Conservation (phyloP, 495 filamentous ascomycete genomes). For the Daldinia bambusicola region DNA sequence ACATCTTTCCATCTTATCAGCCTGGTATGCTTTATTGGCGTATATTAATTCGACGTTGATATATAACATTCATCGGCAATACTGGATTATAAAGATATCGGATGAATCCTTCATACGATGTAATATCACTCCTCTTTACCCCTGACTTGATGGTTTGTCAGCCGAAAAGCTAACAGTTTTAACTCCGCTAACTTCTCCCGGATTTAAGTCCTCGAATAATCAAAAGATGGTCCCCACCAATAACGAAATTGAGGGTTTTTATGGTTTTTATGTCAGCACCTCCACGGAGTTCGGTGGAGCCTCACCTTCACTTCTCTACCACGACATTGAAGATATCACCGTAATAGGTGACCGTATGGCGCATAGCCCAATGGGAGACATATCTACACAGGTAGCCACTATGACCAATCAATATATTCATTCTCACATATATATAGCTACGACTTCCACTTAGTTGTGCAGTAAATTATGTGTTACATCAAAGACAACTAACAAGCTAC, state of each 20-base stretch:
- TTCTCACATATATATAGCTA: not conserved
- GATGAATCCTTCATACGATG: constrained; percentile 3
- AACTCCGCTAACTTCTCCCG: not conserved
- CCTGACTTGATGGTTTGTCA: not conserved
- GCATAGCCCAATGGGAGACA: not conserved
- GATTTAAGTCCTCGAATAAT: not conserved
- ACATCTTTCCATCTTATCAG: not conserved
- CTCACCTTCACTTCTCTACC: not conserved
- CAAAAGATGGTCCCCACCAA: not conserved
- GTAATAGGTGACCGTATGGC: not conserved
- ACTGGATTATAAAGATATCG: not conserved
- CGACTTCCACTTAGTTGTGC: not conserved
- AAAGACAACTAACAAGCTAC: not conserved
- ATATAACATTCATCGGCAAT: not conserved
- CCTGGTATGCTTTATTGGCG: not conserved
- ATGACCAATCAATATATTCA: not conserved
- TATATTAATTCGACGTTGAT: not conserved
- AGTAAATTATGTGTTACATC: not conserved
- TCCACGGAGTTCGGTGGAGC: constrained; percentile 1
- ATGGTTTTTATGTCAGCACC: not conserved
- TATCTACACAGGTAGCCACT: not conserved
- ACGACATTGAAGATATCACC: not conserved
- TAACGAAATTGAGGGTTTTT: not conserved
- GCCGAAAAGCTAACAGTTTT: not conserved
- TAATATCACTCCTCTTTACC: not conserved